Evolutionary conservation across 352 stramenopile species (phyloP).

Genomic region (Hyaloperonospora brassicae): DNA sequence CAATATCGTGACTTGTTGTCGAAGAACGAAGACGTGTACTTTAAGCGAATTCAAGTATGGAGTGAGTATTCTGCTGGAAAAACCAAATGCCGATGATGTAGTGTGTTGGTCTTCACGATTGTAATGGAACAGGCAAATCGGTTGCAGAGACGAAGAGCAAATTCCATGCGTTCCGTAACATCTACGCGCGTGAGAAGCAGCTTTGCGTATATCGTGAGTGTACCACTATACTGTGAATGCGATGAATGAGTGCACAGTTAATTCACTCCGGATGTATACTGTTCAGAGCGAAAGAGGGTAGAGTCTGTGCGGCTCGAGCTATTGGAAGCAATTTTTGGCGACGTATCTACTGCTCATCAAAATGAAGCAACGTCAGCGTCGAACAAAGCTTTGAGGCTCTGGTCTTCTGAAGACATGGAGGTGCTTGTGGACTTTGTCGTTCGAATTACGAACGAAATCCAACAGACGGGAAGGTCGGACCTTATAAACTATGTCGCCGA

Average conservation of each 20-base stretch:
- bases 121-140: slow-evolving; percentile 37
- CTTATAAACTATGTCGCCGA: slow-evolving; percentile 26
- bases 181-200: slow-evolving; percentile 52
- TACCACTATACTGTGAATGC: neutral
- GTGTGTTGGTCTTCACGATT: neutral
- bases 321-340: slow-evolving; percentile 41
- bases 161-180: slow-evolving; percentile 62
- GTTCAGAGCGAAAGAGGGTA: slow-evolving; percentile 19
- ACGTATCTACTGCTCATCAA: slow-evolving; percentile 31
- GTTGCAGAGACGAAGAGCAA: slow-evolving; percentile 54
- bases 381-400: slow-evolving; percentile 39
- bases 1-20: slow-evolving; percentile 44
- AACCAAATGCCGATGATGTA: neutral
- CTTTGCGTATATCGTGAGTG: slow-evolving; percentile 18
- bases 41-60: slow-evolving; percentile 60
- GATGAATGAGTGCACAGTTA: neutral
- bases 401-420: slow-evolving; percentile 48
- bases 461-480: slow-evolving; percentile 40
- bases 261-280: neutral
- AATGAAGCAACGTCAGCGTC: slow-evolving; percentile 15
- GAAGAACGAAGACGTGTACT: slow-evolving; percentile 42
- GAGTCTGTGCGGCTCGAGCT: slow-evolving; percentile 28
- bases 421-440: slow-evolving; percentile 51
- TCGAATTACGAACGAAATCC: slow-evolving; percentile 52
- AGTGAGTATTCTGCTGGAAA: slow-evolving; percentile 17